A percentile compares a stretch with the other conserved stretches of the same genome.
These are phyloP conservation scores for Acanthamoeba royreba DNA, from an alignment of 208 protist species.

Conservation along the genomic window DNA sequence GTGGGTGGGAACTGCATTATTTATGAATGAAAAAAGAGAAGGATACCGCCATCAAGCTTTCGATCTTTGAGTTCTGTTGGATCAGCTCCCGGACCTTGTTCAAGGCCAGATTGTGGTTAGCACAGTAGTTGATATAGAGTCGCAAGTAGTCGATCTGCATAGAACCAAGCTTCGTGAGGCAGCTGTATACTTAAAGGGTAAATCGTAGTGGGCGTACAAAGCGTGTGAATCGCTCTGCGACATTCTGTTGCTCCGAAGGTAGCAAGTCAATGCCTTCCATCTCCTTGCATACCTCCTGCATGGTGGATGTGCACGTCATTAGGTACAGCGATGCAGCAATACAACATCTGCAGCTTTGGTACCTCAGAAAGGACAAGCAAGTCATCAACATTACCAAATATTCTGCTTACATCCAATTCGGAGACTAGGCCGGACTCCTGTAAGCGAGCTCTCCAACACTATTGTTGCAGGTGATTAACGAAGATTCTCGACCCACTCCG, in stretches of 20 bases:
- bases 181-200: background rate
- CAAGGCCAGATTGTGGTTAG: background rate
- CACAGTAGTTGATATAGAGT: background rate
- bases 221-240: background rate
- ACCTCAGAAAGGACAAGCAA: background rate
- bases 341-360: background rate
- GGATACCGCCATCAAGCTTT: background rate
- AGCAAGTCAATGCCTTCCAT: background rate
- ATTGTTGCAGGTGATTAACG: background rate
- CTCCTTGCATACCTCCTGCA: background rate
- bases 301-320: background rate
- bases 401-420: background rate
- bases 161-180: background rate
- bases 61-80: background rate
- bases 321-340: background rate
- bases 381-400: background rate
- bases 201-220: background rate
- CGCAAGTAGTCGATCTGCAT: slow-evolving; percentile 10
- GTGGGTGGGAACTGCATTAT: too few species aligned
- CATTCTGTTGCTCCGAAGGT: background rate
- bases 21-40: background rate
- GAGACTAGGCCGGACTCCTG: background rate
- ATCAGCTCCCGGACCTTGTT: background rate
- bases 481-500: too few species aligned
- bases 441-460: background rate